phyloP scores from a whole-genome alignment of 169 alveolate species.

The Plasmodium knowlesi region DNA sequence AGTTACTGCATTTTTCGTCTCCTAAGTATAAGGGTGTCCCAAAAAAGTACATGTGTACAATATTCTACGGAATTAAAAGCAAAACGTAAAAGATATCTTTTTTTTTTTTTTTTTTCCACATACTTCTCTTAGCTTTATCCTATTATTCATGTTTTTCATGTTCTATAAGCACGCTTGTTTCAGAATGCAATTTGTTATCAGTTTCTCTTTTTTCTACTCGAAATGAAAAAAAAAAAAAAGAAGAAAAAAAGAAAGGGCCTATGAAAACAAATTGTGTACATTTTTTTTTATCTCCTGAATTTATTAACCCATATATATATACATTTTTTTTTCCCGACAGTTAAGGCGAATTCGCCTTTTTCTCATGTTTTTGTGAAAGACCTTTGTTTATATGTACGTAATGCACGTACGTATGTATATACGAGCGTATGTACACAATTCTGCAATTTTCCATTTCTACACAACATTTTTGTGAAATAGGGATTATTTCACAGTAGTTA shows the following conservation, averaged over 20 bases:
- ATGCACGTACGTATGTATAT: neutral
- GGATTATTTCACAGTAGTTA: conserved; percentile 6
- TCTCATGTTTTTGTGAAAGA: conserved; percentile 1
- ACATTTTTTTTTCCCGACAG: neutral
- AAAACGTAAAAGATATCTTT: neutral
- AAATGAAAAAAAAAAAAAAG: neutral
- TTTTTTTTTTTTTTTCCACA: neutral
- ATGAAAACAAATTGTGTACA: neutral
- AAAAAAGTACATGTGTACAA: conserved; percentile 8
- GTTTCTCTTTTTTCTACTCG: neutral
- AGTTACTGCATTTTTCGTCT: neutral
- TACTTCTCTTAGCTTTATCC: neutral
- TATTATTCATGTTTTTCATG: neutral
- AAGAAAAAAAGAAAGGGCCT: neutral
- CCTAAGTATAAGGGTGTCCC: conserved; percentile 22
- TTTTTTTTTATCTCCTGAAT: conserved; percentile 12
- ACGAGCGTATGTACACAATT: neutral
- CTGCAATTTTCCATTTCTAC: neutral
- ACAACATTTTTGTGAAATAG: conserved; percentile 2
- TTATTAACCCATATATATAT: neutral
- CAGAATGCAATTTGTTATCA: neutral
- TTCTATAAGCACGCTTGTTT: conserved; percentile 25
- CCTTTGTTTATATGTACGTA: conserved; percentile 5
- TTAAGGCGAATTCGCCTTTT: neutral
- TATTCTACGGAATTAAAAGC: conserved; percentile 9